A percentile compares a stretch with the other conserved stretches of the same genome.
These are phyloP conservation scores for Pleurotus giganteus DNA, from an alignment of 768 basidiomycete genomes.

Conservation along the genomic window DNA sequence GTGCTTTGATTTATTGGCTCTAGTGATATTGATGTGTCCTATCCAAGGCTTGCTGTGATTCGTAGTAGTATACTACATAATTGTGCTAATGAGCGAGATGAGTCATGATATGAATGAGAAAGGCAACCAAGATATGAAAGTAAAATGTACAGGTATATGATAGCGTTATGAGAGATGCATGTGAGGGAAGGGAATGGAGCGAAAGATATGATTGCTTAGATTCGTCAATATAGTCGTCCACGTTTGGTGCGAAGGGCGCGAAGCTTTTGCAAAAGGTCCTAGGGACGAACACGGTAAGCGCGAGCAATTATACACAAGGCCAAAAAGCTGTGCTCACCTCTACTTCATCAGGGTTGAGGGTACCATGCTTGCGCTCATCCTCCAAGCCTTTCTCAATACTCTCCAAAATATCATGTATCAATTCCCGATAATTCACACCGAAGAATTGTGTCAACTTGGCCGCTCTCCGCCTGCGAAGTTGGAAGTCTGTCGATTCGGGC, in stretches of 20 bases:
- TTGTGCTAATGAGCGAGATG: slow-evolving; percentile 1
- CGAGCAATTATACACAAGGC: slow-evolving; percentile 8
- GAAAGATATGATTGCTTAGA: slow-evolving; percentile 5
- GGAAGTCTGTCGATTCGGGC: slow-evolving; percentile 56
- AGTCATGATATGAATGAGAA: not conserved
- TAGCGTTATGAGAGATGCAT: slow-evolving; percentile 9
- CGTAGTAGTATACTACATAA: slow-evolving; percentile 7
- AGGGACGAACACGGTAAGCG: slow-evolving; percentile 10
- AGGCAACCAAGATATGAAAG: not conserved
- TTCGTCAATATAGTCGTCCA: not conserved
- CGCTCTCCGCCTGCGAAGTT: slow-evolving; percentile 67
- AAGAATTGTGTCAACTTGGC: slow-evolving; percentile 88
- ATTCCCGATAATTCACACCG: slow-evolving; percentile 78
- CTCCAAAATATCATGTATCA: slow-evolving; percentile 75
- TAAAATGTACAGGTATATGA: not conserved
- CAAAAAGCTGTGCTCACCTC: slow-evolving; percentile 49
- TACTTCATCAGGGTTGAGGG: slow-evolving; percentile 63
- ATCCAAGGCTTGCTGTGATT: slow-evolving; percentile 1
- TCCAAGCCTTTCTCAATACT: slow-evolving; percentile 76
- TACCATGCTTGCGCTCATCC: slow-evolving; percentile 64
- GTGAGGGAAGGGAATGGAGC: slow-evolving; percentile 9
- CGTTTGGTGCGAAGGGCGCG: slow-evolving; percentile 56
- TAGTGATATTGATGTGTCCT: not conserved
- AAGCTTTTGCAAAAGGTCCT: slow-evolving; percentile 58
- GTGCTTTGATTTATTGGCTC: slow-evolving; percentile 45